A percentile compares a stretch with the other conserved stretches of the same genome.
phyloP scores from a whole-genome alignment of 2,329 filamentous ascomycete species.

The Fusarium verticillioides region DNA sequence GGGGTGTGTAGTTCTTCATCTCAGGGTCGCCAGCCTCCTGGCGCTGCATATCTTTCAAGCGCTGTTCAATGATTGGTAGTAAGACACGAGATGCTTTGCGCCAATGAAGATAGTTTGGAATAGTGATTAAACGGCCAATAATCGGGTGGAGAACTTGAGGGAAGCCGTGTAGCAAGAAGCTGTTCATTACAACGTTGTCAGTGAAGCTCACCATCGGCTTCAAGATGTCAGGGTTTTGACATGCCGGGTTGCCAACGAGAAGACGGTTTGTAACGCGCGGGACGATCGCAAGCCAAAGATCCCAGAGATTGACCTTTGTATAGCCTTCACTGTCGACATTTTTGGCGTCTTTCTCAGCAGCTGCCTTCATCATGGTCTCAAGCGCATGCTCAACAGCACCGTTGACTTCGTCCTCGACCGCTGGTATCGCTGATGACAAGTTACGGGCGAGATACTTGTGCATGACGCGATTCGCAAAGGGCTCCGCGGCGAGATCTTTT shows the following conservation, averaged over 20 bases:
- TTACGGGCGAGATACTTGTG: slow-evolving; percentile 58
- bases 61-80: slow-evolving; percentile 60
- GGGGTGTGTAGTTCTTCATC: slow-evolving; percentile 55
- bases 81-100: slow-evolving; percentile 54
- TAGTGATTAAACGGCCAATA: slow-evolving; percentile 56
- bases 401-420: slow-evolving; percentile 55
- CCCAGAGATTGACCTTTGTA: slow-evolving; percentile 57
- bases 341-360: slow-evolving; percentile 3
- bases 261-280: slow-evolving; percentile 57
- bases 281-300: slow-evolving; percentile 56
- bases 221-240: slow-evolving; percentile 58
- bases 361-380: slow-evolving; percentile 30
- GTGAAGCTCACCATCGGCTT: slow-evolving; percentile 61
- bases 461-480: slow-evolving; percentile 55
- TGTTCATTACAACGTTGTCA: slow-evolving; percentile 59
- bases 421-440: slow-evolving; percentile 52
- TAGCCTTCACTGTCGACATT: slow-evolving; percentile 49
- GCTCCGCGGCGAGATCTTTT: slow-evolving; percentile 47
- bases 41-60: slow-evolving; percentile 58
- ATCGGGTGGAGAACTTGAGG: slow-evolving; percentile 62
- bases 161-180: slow-evolving; percentile 57
- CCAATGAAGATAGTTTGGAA: slow-evolving; percentile 61
- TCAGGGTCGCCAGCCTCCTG: slow-evolving; percentile 54
- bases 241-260: slow-evolving; percentile 52
- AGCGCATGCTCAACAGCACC: slow-evolving; percentile 51